A percentile compares a stretch with the other conserved stretches of the same genome.
phyloP scores from a whole-genome alignment of 2,329 filamentous ascomycete species.

The Rasamsonia emersonii region DNA sequence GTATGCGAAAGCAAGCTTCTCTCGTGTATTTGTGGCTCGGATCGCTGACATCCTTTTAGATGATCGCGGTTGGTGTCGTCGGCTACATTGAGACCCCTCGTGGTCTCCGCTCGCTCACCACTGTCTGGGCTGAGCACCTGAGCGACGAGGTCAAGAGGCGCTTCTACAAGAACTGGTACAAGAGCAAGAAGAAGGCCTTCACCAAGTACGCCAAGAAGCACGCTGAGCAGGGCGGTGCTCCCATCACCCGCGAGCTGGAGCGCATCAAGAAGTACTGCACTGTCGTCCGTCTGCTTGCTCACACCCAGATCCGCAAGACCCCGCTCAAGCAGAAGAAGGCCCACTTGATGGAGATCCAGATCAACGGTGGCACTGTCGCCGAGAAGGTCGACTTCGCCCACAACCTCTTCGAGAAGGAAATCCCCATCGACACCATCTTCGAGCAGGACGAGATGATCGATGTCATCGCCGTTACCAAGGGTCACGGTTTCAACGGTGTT shows the following conservation, averaged over 20 bases:
- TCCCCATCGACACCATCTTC: conserved; percentile 87
- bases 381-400: conserved; percentile 97
- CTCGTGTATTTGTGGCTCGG: no score
- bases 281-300: conserved; percentile 95
- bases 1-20: conserved; percentile 69
- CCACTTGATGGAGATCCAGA: conserved; percentile 99
- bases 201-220: conserved; percentile 99
- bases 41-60: conserved; percentile 47
- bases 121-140: conserved; percentile 98
- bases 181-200: conserved; percentile 99
- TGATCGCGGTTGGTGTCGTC: conserved; percentile 99
- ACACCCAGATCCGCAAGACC: conserved; percentile 99
- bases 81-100: conserved; percentile 99
- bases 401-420: conserved; percentile 98
- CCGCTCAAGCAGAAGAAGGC: conserved; percentile 99
- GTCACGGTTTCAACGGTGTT: conserved; percentile 97
- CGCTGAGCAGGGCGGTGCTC: conserved; percentile 82
- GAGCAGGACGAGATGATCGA: conserved; percentile 99
- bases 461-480: conserved; percentile 98
- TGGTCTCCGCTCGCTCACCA: conserved; percentile 97
- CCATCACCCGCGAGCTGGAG: conserved; percentile 95
- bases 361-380: conserved; percentile 92
- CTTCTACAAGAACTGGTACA: conserved; percentile 99
- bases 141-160: conserved; percentile 97
- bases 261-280: conserved; percentile 99